These are phyloP conservation scores for Heracleum sosnowskyi DNA, from an alignment of 129 eudicot genomes.

Conservation along the genomic window DNA sequence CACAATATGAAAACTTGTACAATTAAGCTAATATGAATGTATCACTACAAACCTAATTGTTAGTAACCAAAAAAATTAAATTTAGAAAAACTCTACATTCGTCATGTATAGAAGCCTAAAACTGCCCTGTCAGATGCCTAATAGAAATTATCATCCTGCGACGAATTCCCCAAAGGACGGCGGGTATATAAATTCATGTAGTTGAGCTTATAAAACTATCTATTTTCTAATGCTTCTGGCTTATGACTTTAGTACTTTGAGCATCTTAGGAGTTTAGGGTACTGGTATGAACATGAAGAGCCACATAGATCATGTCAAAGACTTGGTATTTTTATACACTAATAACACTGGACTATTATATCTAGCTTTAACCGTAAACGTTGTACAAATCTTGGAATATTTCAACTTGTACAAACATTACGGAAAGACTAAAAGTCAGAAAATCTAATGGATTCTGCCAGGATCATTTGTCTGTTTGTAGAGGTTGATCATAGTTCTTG, in stretches of 20 bases:
- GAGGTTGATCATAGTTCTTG: slow-evolving; percentile 4
- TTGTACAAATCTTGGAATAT: not conserved
- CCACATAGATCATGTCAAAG: slow-evolving; percentile 4
- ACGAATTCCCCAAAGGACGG: slow-evolving; percentile 12
- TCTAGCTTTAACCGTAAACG: slow-evolving; percentile 10
- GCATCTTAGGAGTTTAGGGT: not conserved
- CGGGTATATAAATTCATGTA: not conserved
- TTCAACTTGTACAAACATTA: slow-evolving; percentile 4
- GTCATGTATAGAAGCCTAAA: not conserved
- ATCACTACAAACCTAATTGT: not conserved
- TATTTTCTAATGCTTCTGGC: not conserved
- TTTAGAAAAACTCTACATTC: not conserved
- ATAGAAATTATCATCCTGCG: not conserved
- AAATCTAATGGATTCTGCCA: slow-evolving; percentile 1
- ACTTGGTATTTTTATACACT: not conserved
- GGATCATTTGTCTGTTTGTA: not conserved
- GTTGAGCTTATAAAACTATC: not conserved
- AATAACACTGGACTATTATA: not conserved
- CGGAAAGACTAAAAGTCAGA: not conserved
- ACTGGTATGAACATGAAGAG: not conserved
- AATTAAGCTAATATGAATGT: no score
- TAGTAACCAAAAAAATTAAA: not conserved
- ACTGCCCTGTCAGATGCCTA: not conserved
- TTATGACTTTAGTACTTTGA: not conserved
- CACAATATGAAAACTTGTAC: no score